Base-by-base conservation (phyloP, 164 flowering plant genomes). In the Piper longum region DNA sequence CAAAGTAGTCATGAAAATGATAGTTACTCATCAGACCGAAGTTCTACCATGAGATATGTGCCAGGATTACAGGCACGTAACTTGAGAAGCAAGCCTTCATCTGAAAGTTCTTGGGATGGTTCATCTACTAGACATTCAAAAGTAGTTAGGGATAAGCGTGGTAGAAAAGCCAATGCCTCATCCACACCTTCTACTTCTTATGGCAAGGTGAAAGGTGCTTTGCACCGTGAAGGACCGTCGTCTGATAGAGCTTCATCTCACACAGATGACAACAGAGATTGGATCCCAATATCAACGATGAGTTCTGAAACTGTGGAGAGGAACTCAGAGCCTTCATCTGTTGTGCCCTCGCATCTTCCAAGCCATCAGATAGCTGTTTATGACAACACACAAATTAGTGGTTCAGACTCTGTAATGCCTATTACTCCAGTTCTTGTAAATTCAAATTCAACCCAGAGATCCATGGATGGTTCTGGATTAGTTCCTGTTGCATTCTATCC, bases 61-160 rank as follows among this genome's bases (percentile, higher is more conserved):
- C 70, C 87, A 62, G 69, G 77, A 64, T 61, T 77, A 26, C 79
- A 71, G 16, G 61, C 77, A 64, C 79, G 77, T 72, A 77, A 91
- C 16, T 59, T 79, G 18, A 88, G 88, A 76, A 85, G 90, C 66
- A 83, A 74, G 75, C 67, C 67, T 1, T 74, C 81, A 41, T 86
- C 91, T 2, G 98, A 93, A 70, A 82, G 91, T 75, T 83, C 90
- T 19, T 86, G 90, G 95, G 96, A 93, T 69, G 92, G 86, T 64
- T 78, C 89, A 65, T 77, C 88, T n/a, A 63, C 66, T 14, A 93
- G 79, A 73, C 66, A 48, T 19, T 77, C 88, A 57, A 86, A 84
- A 70, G 71, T 88, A 48, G 19, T 66, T 13, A 84, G 82, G 67
- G 88, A 87, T 48, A 95, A 75, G 60, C 67, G 86, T 54, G 86